Conservation (phyloP, 441 rosid species). For the Eruca vesicaria region DNA sequence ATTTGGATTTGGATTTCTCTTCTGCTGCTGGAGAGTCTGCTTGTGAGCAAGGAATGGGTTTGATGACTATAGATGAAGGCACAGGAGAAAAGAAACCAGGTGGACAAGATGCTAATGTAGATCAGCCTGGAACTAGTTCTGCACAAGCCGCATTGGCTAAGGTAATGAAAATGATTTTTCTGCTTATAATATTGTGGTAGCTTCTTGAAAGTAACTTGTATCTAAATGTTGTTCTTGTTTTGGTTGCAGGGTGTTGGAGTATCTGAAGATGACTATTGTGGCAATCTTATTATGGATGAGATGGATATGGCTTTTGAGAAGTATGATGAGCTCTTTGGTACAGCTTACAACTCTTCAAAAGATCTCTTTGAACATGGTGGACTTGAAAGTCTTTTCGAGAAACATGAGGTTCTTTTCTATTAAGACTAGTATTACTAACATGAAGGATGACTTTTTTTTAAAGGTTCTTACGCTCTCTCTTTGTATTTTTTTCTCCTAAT, state of each 20-base stretch:
- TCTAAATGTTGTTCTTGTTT: not conserved
- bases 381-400: constrained; percentile 75
- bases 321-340: constrained; percentile 93
- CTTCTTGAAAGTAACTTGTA: not conserved
- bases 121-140: constrained; percentile 50
- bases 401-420: constrained; percentile 37
- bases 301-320: constrained; percentile 78
- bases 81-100: constrained; percentile 9
- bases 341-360: constrained; percentile 73
- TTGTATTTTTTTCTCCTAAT: constrained; percentile 3
- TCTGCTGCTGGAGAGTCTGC: constrained; percentile 57
- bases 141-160: constrained; percentile 48
- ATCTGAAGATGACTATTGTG: constrained; percentile 25
- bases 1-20: constrained; percentile 48
- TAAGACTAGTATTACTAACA: not conserved
- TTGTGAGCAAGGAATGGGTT: constrained; percentile 71
- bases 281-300: constrained; percentile 19
- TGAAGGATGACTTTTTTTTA: not conserved
- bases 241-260: constrained; percentile 23
- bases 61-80: constrained; percentile 73
- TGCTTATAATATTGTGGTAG: not conserved
- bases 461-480: constrained; percentile 2
- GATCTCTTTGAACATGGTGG: constrained; percentile 89
- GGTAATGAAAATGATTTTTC: constrained; percentile 42
- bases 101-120: constrained; percentile 14